Base-by-base conservation (phyloP, 352 stramenopile species). In the Aphanomyces astaci region DNA sequence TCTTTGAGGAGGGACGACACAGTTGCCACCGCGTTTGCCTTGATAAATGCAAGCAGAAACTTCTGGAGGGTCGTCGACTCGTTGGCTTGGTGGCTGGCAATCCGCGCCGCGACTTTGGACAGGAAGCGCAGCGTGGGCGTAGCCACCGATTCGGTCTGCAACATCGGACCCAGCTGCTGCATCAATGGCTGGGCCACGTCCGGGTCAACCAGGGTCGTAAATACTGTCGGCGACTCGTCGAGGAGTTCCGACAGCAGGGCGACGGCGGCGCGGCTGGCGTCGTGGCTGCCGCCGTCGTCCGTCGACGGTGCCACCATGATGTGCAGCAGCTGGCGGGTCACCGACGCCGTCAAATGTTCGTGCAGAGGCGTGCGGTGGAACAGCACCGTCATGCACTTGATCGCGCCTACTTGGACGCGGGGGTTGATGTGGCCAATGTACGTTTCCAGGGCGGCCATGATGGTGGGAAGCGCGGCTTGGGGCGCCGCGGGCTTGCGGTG, bases 1-100 rank as follows among this genome's bases (percentile, higher is more conserved):
- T 94, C 86, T 54, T 89, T 88, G 25, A 94, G 70, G 28, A 92
- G 66, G 11, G 81, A 75, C 49, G 69, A 82, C 10, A 94, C 86
- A n/a, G 81, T 84, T 68, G 79, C 64, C 64, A 92, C 81, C 13
- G 78, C 92, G 68, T 90, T 80, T 19, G 76, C 73, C 51, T 81
- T 79, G 57, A 92, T 78, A 36, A 89, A 94, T 32, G 92, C 86
- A 2, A 91, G 67, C 55, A 92, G 56, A 30, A 92, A 60, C 3
- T 69, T 84, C 15, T 80, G 75, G 4, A 90, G 53, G 13, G 89
- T 80, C 78, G 76, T 52, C 71, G 56, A 10, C 78, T 79, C 60
- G 72, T 76, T 9, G 17, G 51, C 51, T 32, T 39, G 15, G 25
- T 32, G 22, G 15, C 22, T 17, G n/a, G n/a, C n/a, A 15, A 65